phyloP scores from a whole-genome alignment of 768 basidiomycete species.

The Epithele typhae region DNA sequence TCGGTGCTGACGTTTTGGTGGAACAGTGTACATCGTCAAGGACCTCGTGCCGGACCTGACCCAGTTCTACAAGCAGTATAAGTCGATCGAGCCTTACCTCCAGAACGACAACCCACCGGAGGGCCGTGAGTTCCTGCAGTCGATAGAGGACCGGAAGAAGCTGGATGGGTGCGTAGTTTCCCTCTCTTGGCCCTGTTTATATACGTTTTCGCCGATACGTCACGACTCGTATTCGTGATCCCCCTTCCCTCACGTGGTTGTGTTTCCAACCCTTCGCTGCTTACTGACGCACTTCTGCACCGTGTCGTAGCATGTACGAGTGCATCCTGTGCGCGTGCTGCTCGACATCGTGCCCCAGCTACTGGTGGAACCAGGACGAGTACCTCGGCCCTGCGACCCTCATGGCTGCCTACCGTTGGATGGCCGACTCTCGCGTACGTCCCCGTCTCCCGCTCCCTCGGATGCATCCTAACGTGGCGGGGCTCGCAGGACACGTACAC shows the following conservation, averaged over 20 bases:
- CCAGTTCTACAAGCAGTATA: conserved; percentile 99
- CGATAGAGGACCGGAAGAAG: conserved; percentile 88
- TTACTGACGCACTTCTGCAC: conserved; percentile 1
- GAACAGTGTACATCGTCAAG: conserved; percentile 96
- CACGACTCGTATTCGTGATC: too few relatives aligned
- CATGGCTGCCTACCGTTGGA: conserved; percentile 98
- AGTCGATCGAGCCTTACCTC: conserved; percentile 95
- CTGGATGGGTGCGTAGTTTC: conserved; percentile 51
- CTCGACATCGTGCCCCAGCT: conserved; percentile 94
- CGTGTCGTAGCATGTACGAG: conserved; percentile 92
- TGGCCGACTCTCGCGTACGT: conserved; percentile 89
- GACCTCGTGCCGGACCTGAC: conserved; percentile 93
- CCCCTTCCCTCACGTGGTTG: not conserved
- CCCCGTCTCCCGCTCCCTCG: too few relatives aligned
- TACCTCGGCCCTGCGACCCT: conserved; percentile 96
- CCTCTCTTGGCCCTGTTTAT: not conserved
- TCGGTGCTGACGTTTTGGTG: not conserved
- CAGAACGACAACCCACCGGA: conserved; percentile 90
- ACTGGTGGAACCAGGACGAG: conserved; percentile 99
- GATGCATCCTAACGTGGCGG: not conserved
- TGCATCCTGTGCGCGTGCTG: conserved; percentile 97
- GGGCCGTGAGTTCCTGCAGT: conserved; percentile 84
- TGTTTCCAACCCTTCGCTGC: too few relatives aligned
- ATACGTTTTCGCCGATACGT: conserved; percentile 1
- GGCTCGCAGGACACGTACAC: conserved; percentile 63